phyloP scores from a whole-genome alignment of 2,329 filamentous ascomycete species.

The Drechslerella coelobrocha region DNA sequence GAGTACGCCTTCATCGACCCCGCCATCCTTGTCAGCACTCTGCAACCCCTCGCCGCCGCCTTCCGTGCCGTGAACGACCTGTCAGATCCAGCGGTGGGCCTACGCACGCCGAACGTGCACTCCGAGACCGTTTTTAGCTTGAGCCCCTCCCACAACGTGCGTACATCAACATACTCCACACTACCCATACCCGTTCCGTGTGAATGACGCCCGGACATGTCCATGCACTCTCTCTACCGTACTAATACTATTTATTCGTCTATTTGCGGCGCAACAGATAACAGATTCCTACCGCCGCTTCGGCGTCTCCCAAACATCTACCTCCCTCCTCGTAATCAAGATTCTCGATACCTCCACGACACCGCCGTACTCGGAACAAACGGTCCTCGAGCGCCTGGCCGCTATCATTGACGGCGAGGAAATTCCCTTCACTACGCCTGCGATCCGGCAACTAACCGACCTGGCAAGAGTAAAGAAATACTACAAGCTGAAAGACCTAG shows the following conservation, averaged over 20 bases:
- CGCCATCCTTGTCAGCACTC: slow-evolving; percentile 67
- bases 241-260: too few species aligned
- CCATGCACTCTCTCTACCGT: neutral
- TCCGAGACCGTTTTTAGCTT: slow-evolving; percentile 84
- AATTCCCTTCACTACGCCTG: slow-evolving; percentile 68
- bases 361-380: slow-evolving; percentile 57
- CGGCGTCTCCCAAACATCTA: slow-evolving; percentile 76
- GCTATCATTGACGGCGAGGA: slow-evolving; percentile 69
- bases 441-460: slow-evolving; percentile 69
- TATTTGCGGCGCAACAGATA: slow-evolving; percentile 64
- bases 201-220: slow-evolving; percentile 10
- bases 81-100: slow-evolving; percentile 60
- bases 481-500: slow-evolving; percentile 74
- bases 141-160: slow-evolving; percentile 81
- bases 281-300: slow-evolving; percentile 88
- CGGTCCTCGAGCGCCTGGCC: slow-evolving; percentile 53
- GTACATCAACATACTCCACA: slow-evolving; percentile 54
- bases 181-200: slow-evolving; percentile 4
- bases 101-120: slow-evolving; percentile 85
- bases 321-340: slow-evolving; percentile 79
- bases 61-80: slow-evolving; percentile 77
- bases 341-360: slow-evolving; percentile 64
- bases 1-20: slow-evolving; percentile 96
- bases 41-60: slow-evolving; percentile 69
- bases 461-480: slow-evolving; percentile 76